Evolutionary conservation across 2,329 filamentous ascomycete genomes (phyloP).

Genomic region (Fusarium citri): DNA sequence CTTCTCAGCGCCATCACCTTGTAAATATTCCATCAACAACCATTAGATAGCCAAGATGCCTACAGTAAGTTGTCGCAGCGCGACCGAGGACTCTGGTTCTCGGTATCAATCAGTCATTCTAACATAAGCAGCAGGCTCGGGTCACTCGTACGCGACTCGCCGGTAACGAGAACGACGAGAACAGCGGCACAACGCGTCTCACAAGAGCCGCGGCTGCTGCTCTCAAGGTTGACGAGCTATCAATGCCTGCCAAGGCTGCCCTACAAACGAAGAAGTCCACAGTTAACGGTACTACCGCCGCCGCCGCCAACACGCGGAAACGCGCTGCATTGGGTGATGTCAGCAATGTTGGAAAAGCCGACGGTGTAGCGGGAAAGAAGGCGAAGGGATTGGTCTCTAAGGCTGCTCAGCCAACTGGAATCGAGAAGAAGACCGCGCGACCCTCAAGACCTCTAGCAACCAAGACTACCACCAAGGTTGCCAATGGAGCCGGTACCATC

Average conservation of each 20-base stretch:
- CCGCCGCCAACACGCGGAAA: slow-evolving; percentile 69
- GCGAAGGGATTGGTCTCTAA: slow-evolving; percentile 79
- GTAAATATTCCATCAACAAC: slow-evolving; percentile 40
- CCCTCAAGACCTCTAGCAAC: slow-evolving; percentile 71
- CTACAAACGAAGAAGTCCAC: slow-evolving; percentile 77
- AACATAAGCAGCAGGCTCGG: slow-evolving; percentile 65
- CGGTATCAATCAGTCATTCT: slow-evolving; percentile 6
- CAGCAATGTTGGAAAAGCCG: slow-evolving; percentile 91
- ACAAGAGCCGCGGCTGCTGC: slow-evolving; percentile 93
- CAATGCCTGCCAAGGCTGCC: slow-evolving; percentile 69
- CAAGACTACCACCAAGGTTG: slow-evolving; percentile 73
- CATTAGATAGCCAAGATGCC: slow-evolving; percentile 50
- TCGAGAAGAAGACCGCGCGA: slow-evolving; percentile 75
- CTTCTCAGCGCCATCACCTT: slow-evolving; percentile 33
- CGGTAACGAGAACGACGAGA: slow-evolving; percentile 96
- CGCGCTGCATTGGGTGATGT: slow-evolving; percentile 91
- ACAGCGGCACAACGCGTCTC: slow-evolving; percentile 81
- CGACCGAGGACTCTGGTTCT: slow-evolving; percentile 10
- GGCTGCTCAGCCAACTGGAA: slow-evolving; percentile 80
- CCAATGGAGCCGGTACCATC: slow-evolving; percentile 76
- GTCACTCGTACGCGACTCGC: slow-evolving; percentile 78
- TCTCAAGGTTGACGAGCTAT: slow-evolving; percentile 71
- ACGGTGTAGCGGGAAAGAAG: slow-evolving; percentile 81
- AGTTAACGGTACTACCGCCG: slow-evolving; percentile 60
- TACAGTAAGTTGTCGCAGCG: slow-evolving; percentile 49